Evolutionary conservation across 257 asterid genomes (phyloP).

Genomic region (Hygrophila difformis): DNA sequence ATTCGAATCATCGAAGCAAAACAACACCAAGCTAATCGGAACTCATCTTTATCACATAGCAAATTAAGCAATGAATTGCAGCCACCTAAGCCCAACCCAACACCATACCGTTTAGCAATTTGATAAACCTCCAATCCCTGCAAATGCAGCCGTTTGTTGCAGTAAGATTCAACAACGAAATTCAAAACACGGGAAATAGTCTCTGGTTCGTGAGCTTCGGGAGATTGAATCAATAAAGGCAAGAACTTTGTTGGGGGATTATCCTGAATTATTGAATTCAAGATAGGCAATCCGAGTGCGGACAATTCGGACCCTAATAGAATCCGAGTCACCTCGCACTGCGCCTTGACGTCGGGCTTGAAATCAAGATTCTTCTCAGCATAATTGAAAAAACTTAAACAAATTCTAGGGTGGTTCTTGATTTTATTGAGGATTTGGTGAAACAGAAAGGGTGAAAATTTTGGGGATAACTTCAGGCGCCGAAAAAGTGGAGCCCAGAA

Average conservation of each 20-base stretch:
- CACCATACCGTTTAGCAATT: constrained; percentile 29
- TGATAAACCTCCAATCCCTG: constrained; percentile 40
- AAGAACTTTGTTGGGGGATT: constrained; percentile 42
- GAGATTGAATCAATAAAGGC: constrained; percentile 29
- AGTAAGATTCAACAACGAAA: constrained; percentile 44
- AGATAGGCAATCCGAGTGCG: constrained; percentile 39
- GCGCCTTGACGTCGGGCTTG: constrained; percentile 46
- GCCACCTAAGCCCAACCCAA: constrained; percentile 23
- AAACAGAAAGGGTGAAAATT: constrained; percentile 43
- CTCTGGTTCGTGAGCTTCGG: constrained; percentile 20
- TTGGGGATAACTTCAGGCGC: constrained; percentile 36
- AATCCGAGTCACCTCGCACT: constrained; percentile 37
- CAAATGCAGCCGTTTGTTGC: constrained; percentile 31
- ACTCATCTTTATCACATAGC: constrained; percentile 41
- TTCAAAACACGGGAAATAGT: constrained; percentile 26
- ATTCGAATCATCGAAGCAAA: constrained; percentile 48
- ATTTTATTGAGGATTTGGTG: constrained; percentile 46
- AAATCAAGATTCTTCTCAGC: constrained; percentile 46
- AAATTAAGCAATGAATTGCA: constrained; percentile 44
- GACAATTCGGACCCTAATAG: constrained; percentile 43
- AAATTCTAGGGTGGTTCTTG: constrained; percentile 41
- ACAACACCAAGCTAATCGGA: constrained; percentile 50
- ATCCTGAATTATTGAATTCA: constrained; percentile 38
- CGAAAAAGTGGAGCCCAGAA: constrained; percentile 65
- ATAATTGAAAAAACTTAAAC: constrained; percentile 57